These are phyloP conservation scores for Penicillium taxi DNA, from an alignment of 495 filamentous ascomycete species.

Conservation along the genomic window DNA sequence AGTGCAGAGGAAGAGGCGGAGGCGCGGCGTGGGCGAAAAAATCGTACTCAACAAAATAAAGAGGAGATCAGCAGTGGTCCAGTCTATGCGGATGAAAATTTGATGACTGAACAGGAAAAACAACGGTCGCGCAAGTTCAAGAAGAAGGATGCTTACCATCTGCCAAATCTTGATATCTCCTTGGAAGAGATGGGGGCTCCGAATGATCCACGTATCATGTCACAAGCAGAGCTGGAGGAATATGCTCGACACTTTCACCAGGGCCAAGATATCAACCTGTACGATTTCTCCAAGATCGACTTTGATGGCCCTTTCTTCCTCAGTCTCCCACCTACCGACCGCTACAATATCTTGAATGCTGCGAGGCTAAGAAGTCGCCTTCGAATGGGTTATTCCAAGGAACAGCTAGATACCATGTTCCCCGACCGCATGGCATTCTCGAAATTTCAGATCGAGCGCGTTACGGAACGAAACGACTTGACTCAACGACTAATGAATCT, in stretches of 20 bases:
- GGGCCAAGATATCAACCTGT: conserved; percentile 94
- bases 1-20: conserved; percentile 75
- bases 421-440: conserved; percentile 97
- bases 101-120: conserved; percentile 72
- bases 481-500: conserved; percentile 94
- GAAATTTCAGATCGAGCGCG: conserved; percentile 89
- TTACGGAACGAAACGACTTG: conserved; percentile 84
- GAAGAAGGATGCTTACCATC: conserved; percentile 89
- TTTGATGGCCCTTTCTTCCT: conserved; percentile 90
- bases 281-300: conserved; percentile 97
- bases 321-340: conserved; percentile 79
- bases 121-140: conserved; percentile 67
- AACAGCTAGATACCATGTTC: conserved; percentile 92
- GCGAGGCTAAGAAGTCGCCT: conserved; percentile 77
- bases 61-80: conserved; percentile 63
- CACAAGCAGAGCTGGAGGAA: conserved; percentile 80
- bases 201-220: conserved; percentile 93
- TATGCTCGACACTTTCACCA: conserved; percentile 87
- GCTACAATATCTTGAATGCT: conserved; percentile 95
- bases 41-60: conserved; percentile 46
- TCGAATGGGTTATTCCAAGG: conserved; percentile 92
- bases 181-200: conserved; percentile 79
- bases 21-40: conserved; percentile 47
- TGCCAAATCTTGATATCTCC: conserved; percentile 70
- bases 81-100: conserved; percentile 81